Conservation (phyloP, 768 basidiomycete species). For the Daedaleopsis sinensis region DNA sequence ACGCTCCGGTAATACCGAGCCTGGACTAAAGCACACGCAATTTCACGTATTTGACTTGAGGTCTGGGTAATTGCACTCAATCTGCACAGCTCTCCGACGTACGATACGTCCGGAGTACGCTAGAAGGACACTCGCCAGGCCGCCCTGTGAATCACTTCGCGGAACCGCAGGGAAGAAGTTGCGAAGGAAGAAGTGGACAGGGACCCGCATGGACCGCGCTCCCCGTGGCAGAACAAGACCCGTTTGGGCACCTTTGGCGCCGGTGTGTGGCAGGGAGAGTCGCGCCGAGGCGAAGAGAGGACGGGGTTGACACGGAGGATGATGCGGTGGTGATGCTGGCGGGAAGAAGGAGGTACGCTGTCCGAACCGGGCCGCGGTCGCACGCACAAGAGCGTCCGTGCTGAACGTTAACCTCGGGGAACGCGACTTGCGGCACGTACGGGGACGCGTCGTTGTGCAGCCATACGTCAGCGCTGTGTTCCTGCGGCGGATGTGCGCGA, state of each 20-base stretch:
- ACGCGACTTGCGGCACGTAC: background rate
- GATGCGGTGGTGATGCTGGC: slow-evolving; percentile 5
- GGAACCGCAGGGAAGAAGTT: background rate
- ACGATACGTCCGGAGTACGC: background rate
- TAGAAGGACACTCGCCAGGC: background rate
- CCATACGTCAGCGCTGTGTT: background rate
- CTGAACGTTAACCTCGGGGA: background rate
- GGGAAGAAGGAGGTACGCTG: slow-evolving; percentile 1
- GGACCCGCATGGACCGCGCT: background rate
- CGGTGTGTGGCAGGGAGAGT: background rate
- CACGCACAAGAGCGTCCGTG: background rate
- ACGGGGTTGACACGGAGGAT: background rate
- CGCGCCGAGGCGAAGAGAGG: background rate
- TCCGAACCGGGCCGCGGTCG: slow-evolving; percentile 2
- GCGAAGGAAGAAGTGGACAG: slow-evolving; percentile 2
- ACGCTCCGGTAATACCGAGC: background rate
- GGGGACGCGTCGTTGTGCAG: slow-evolving; percentile 10
- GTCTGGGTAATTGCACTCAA: background rate
- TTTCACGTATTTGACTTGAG: background rate
- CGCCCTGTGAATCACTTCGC: background rate
- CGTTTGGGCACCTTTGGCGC: background rate
- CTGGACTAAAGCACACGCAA: background rate
- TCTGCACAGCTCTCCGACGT: background rate
- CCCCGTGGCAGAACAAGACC: background rate
- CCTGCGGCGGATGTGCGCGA: background rate